Evolutionary conservation across 768 basidiomycete species (phyloP), one percentile per base, ranked within the genome.

Genomic region (Boletus reticuloceps): DNA sequence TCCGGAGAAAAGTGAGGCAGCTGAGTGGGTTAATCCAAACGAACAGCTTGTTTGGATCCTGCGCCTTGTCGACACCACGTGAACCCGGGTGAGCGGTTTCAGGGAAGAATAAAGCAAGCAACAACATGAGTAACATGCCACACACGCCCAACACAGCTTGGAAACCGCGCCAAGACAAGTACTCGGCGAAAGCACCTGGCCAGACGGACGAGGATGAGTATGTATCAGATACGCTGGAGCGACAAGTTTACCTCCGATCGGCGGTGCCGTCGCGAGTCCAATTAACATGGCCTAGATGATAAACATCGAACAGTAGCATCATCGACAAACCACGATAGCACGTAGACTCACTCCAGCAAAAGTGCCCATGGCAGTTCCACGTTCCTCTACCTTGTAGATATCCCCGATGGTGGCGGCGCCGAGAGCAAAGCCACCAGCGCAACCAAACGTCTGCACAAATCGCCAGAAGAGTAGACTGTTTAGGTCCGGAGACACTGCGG

Each of bases 11-110:
- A 40, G 63, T 57, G 5, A 88, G 61, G 31, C 81, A 76, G 11
- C 64, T 59, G 36, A 89, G 71, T 0, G 86, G 86, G 62, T 88
- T 89, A 20, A 89, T 56, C 62, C 79, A 78, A 1, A 82, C 72
- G 50, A 76, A 72, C 39, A 56, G 53, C 42, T 53, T 68, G 6
- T 53, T 60, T 4, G 59, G 56, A 3, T 61, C 48, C 40, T 56
- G 55, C 10, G 66, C 55, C 55, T 81, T 82, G 51, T 85, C 84
- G 1, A 85, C 72, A 0, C 83, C 81, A 37, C 78, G 72, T 3
- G 77, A 63, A 11, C 82, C 78, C 2, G 86, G 86, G 58, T 85
- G 82, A 49, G 79, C 80, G 3, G 86, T 89, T 61, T 89, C 87
- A 0, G 86, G 86, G 20, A 87, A 76, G 50, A 75, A 76, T 4